phyloP scores from a whole-genome alignment of 768 basidiomycete genomes.

The Psilocybe tampanensis region DNA sequence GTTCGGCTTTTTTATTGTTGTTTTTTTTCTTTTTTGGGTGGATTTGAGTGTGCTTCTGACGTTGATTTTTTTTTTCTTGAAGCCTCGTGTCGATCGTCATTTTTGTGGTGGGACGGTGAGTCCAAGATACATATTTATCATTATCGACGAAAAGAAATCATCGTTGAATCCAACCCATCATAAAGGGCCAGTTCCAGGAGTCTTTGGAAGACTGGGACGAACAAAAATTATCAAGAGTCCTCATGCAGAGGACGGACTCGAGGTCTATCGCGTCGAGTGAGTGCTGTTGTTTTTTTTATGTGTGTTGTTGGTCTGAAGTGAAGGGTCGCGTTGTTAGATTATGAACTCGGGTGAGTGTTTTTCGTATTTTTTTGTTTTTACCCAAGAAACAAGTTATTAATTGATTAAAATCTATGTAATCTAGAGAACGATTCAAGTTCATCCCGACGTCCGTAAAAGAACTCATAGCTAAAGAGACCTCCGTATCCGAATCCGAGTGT shows the following conservation, averaged over 20 bases:
- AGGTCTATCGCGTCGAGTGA: conserved; percentile 21
- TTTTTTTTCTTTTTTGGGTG: no score
- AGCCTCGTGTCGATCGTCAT: conserved; percentile 7
- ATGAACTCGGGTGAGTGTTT: conserved; percentile 2
- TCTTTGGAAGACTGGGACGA: conserved; percentile 3
- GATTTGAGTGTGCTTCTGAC: not conserved
- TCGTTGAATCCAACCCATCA: not conserved
- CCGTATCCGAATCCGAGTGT: no score
- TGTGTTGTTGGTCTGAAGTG: not conserved
- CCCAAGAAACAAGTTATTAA: not conserved
- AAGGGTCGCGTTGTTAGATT: not conserved
- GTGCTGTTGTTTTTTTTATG: not conserved
- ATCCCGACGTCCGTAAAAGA: not conserved
- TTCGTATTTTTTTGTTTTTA: not conserved
- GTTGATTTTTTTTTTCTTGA: not conserved
- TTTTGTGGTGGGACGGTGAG: not conserved
- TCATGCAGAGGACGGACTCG: conserved; percentile 16
- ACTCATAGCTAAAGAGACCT: no score
- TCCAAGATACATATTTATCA: not conserved
- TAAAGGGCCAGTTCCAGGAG: conserved; percentile 19
- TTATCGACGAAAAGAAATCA: no score
- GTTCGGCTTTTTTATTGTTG: no score
- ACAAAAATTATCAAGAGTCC: conserved; percentile 15
- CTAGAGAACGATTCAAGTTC: not conserved
- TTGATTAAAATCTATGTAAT: not conserved